Evolutionary conservation across 352 stramenopile genomes (phyloP).

Genomic region (Phytophthora podocarpi): DNA sequence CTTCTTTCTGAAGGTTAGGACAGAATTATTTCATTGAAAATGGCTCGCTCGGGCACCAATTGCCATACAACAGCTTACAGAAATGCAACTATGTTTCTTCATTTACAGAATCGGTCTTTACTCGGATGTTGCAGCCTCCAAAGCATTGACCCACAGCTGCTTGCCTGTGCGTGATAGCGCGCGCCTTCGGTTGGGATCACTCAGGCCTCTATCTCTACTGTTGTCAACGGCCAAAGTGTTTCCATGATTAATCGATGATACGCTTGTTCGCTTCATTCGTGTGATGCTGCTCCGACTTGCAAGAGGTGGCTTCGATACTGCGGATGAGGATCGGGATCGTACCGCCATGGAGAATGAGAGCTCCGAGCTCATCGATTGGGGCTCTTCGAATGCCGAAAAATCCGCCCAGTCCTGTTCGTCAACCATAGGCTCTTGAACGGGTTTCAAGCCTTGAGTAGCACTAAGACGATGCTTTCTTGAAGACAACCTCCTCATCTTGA

Average conservation of each 20-base stretch:
- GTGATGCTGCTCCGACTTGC: slow-evolving; percentile 5
- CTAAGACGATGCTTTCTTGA: slow-evolving; percentile 5
- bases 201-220: slow-evolving; percentile 12
- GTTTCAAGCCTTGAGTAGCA: neutral
- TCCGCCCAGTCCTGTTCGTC: slow-evolving; percentile 33
- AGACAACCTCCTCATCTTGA: slow-evolving; percentile 8
- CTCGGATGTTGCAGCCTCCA: slow-evolving; percentile 17
- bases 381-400: slow-evolving; percentile 34
- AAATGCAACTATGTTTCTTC: slow-evolving; percentile 11
- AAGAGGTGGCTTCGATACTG: slow-evolving; percentile 3
- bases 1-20: slow-evolving; percentile 27
- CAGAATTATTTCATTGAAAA: slow-evolving; percentile 8
- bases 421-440: neutral
- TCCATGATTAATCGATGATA: slow-evolving; percentile 2
- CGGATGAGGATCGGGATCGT: slow-evolving; percentile 1
- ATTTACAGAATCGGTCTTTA: slow-evolving; percentile 12
- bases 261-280: slow-evolving; percentile 3
- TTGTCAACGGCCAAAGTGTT: neutral
- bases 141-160: slow-evolving; percentile 27
- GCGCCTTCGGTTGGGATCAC: slow-evolving; percentile 12
- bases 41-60: neutral
- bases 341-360: slow-evolving; percentile 9
- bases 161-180: slow-evolving; percentile 32
- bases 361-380: slow-evolving; percentile 4
- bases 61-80: slow-evolving; percentile 1